These are phyloP conservation scores for Irpex sp. DNA, from an alignment of 1,284 basidiomycete species.

Conservation along the genomic window DNA sequence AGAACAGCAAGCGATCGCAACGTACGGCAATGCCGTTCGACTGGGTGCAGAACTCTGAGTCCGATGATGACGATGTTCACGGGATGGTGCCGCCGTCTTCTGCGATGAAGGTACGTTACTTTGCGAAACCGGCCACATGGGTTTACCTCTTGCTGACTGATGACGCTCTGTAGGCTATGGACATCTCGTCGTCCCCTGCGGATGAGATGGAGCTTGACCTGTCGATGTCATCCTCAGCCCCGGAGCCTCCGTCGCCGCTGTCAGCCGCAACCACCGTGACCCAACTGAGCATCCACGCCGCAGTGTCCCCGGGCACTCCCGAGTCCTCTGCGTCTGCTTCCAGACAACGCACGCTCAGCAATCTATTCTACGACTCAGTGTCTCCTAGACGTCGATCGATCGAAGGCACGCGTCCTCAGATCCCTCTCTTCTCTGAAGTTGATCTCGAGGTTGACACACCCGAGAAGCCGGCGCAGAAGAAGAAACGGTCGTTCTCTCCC, in stretches of 20 bases:
- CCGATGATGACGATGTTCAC: conserved; percentile 17
- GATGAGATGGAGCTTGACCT: conserved; percentile 79
- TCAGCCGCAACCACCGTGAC: conserved; percentile 27
- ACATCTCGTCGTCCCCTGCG: conserved; percentile 24
- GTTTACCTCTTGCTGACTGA: conserved; percentile 17
- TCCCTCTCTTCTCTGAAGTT: conserved; percentile 10
- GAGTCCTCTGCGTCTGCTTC: neutral
- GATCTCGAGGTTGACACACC: conserved; percentile 37
- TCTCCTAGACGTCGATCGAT: neutral
- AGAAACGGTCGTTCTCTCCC: conserved; percentile 69
- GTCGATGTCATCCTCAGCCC: conserved; percentile 17
- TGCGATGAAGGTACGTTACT: neutral
- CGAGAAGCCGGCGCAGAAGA: conserved; percentile 47
- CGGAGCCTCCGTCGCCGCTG: conserved; percentile 20
- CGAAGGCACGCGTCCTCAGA: conserved; percentile 9
- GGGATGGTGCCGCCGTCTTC: conserved; percentile 2
- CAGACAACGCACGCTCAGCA: neutral
- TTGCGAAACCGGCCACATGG: conserved; percentile 13
- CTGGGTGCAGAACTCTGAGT: conserved; percentile 43
- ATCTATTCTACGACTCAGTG: neutral
- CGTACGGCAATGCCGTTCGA: conserved; percentile 58
- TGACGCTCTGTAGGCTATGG: conserved; percentile 17
- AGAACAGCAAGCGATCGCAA: conserved; percentile 48
- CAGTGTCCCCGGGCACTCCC: neutral
- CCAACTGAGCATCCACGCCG: conserved; percentile 23